Evolutionary conservation across 2,329 filamentous ascomycete species (phyloP).

Genomic region (Talaromyces piceae): DNA sequence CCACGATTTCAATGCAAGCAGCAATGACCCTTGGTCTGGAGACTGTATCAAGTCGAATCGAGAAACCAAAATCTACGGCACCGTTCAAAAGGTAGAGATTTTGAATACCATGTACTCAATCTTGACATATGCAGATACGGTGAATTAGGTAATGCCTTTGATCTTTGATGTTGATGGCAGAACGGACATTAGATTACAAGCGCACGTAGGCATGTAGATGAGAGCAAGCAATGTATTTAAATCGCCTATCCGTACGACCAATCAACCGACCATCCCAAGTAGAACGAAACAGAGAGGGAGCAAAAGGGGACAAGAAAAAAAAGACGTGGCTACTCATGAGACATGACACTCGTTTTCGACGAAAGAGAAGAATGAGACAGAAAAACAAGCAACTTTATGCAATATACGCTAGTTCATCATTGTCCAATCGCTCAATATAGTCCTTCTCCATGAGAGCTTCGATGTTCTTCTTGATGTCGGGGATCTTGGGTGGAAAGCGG

Average conservation of each 20-base stretch:
- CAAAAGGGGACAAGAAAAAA: background rate
- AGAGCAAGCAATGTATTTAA: background rate
- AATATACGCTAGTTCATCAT: conserved; percentile 89
- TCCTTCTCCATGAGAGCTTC: conserved; percentile 98
- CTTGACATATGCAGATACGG: too few relatives aligned
- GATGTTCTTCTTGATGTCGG: conserved; percentile 99
- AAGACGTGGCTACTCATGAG: background rate
- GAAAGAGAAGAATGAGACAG: background rate
- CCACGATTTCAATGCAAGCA: too few relatives aligned
- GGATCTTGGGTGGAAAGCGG: conserved; percentile 85
- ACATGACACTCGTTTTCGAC: background rate
- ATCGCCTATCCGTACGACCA: background rate
- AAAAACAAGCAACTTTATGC: conserved; percentile 56
- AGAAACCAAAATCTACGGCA: too few relatives aligned
- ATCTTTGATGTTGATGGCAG: background rate
- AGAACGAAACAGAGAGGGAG: too few relatives aligned
- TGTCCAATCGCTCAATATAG: conserved; percentile 90
- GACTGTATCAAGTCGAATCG: too few relatives aligned
- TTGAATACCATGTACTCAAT: too few relatives aligned
- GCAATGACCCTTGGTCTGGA: too few relatives aligned
- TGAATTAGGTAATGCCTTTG: too few relatives aligned
- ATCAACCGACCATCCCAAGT: background rate
- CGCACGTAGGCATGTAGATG: too few relatives aligned
- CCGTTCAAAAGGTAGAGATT: too few relatives aligned
- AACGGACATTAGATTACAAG: background rate